These are phyloP conservation scores for Hyaloscypha variabilis DNA, from an alignment of 495 filamentous ascomycete genomes.

Conservation along the genomic window DNA sequence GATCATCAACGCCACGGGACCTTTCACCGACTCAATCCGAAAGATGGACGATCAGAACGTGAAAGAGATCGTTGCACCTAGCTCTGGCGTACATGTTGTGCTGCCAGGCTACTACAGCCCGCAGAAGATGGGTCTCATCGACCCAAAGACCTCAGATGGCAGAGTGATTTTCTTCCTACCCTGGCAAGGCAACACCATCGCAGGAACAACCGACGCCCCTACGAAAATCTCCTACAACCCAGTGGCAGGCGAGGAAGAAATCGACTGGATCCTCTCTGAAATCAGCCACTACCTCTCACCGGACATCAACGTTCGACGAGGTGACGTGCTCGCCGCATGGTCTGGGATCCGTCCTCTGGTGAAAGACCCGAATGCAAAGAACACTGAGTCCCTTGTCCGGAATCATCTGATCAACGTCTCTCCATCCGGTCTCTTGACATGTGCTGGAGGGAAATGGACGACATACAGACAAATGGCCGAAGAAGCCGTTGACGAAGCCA, in stretches of 20 bases:
- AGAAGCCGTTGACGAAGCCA: slow-evolving; percentile 90
- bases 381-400: slow-evolving; percentile 92
- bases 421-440: slow-evolving; percentile 83
- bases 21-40: slow-evolving; percentile 90
- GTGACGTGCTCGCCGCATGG: slow-evolving; percentile 96
- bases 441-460: slow-evolving; percentile 98
- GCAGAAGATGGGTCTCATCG: slow-evolving; percentile 94
- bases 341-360: slow-evolving; percentile 92
- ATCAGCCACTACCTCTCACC: slow-evolving; percentile 87
- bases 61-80: slow-evolving; percentile 90
- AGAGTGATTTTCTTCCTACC: slow-evolving; percentile 99
- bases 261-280: slow-evolving; percentile 95
- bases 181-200: slow-evolving; percentile 99
- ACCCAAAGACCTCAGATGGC: slow-evolving; percentile 92
- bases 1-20: slow-evolving; percentile 95
- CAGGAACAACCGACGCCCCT: slow-evolving; percentile 92
- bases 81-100: slow-evolving; percentile 92
- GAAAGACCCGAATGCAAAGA: slow-evolving; percentile 89
- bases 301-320: slow-evolving; percentile 90
- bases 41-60: slow-evolving; percentile 79
- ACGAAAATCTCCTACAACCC: slow-evolving; percentile 82
- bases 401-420: slow-evolving; percentile 94
- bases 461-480: slow-evolving; percentile 99
- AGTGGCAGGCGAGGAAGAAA: slow-evolving; percentile 83
- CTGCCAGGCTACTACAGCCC: slow-evolving; percentile 96